Evolutionary conservation across 495 filamentous ascomycete genomes (phyloP).

Genomic region (Aspergillus bertholletiae): DNA sequence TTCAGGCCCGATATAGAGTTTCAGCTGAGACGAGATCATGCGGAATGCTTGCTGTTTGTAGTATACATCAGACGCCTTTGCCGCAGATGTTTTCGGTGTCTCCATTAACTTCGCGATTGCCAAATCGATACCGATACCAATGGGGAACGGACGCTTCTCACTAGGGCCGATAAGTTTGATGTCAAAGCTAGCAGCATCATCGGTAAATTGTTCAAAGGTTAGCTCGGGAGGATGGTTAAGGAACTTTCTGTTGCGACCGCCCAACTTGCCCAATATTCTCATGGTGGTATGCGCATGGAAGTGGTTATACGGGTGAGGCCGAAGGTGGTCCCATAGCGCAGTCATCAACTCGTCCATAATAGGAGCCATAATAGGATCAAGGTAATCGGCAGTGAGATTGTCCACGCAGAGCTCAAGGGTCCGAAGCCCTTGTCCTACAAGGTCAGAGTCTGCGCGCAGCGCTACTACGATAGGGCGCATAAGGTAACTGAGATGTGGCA

Average conservation of each 20-base stretch:
- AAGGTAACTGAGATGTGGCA: constrained; percentile 94
- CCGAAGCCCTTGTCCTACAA: constrained; percentile 89
- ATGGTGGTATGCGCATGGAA: constrained; percentile 97
- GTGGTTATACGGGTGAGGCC: constrained; percentile 89
- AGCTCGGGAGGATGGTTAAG: constrained; percentile 82
- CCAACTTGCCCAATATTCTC: constrained; percentile 96
- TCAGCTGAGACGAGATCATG: constrained; percentile 80
- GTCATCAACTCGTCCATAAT: constrained; percentile 99
- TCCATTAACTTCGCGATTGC: constrained; percentile 86
- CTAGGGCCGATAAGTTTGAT: constrained; percentile 84
- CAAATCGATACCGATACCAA: constrained; percentile 78
- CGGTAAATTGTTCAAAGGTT: constrained; percentile 75
- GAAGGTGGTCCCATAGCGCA: constrained; percentile 90
- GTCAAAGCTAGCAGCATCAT: constrained; percentile 82
- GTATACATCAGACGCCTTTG: constrained; percentile 72
- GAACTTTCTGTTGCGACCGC: constrained; percentile 92
- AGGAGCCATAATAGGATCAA: constrained; percentile 98
- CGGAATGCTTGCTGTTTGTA: constrained; percentile 93
- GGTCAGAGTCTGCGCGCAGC: constrained; percentile 82
- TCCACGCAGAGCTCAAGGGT: constrained; percentile 97
- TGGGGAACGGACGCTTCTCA: constrained; percentile 81
- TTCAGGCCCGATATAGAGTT: constrained; percentile 84
- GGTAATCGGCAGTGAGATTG: constrained; percentile 94
- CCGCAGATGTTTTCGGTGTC: constrained; percentile 56
- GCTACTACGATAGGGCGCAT: constrained; percentile 98